Evolutionary conservation across 2,329 filamentous ascomycete species (phyloP).

Genomic region (Chrysoporthe cubensis): DNA sequence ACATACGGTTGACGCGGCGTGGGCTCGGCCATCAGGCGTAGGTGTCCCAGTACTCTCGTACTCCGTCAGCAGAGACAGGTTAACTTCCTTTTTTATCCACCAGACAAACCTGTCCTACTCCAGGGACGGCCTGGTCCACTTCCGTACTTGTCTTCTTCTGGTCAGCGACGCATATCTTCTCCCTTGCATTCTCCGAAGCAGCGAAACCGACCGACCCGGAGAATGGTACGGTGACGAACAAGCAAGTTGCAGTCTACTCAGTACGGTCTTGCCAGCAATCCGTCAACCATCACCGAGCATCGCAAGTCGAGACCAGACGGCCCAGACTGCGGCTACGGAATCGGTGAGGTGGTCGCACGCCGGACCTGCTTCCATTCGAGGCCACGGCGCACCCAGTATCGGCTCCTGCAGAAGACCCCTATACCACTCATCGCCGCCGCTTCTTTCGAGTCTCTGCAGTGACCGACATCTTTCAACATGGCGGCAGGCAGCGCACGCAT

Average conservation of each 20-base stretch:
- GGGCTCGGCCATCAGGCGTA: slow-evolving; percentile 6
- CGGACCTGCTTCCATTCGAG: slow-evolving; percentile 5
- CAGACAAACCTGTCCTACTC: slow-evolving; percentile 7
- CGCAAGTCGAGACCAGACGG: background rate
- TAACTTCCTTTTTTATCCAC: slow-evolving; percentile 8
- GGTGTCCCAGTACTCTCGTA: slow-evolving; percentile 2
- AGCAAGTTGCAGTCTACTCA: slow-evolving; percentile 1
- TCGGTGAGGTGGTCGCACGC: slow-evolving; percentile 13
- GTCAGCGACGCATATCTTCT: background rate
- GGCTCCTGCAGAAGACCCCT: background rate
- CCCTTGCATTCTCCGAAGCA: slow-evolving; percentile 1
- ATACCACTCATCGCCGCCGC: background rate
- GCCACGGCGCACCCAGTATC: background rate
- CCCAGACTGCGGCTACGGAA: background rate
- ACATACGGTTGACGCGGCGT: slow-evolving; percentile 11
- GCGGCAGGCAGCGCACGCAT: slow-evolving; percentile 76
- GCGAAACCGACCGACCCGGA: background rate
- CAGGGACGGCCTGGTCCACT: background rate
- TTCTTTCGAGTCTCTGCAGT: slow-evolving; percentile 4
- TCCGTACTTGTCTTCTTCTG: background rate
- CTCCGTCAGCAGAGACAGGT: slow-evolving; percentile 10
- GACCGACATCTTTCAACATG: slow-evolving; percentile 44
- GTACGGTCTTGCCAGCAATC: slow-evolving; percentile 10
- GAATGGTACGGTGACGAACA: slow-evolving; percentile 18
- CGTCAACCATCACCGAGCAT: background rate